Evolutionary conservation across 139 green algal genomes (phyloP), one percentile per base, ranked within the genome.

Genomic region (Deuterostichococcus epilithicus): DNA sequence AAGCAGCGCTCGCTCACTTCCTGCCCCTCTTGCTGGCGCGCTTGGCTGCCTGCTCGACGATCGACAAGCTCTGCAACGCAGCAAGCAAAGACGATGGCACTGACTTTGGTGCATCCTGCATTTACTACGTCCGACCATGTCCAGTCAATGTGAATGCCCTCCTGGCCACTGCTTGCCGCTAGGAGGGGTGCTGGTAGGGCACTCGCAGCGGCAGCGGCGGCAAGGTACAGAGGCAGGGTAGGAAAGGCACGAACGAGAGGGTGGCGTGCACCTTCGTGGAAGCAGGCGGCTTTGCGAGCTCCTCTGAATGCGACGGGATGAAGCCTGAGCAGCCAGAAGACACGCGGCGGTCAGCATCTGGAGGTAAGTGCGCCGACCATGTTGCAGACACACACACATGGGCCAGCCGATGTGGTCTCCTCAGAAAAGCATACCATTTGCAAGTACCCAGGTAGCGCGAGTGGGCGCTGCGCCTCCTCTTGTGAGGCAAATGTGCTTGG

Each of bases 301-400:
- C 83, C 15, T 96, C 91, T 0, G 76, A 81, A 84, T 98, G 83
- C 84, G 94, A 97, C 33, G 78, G 45, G 76, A 98, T 98, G 91
- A 98, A 98, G 60, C 88, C 52, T 63, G 52, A 13, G 20, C 28
- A 52, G 8, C 13, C 42, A 38, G 3, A n/a, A n/a, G n/a, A n/a
- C n/a, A n/a, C n/a, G n/a, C n/a, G n/a, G n/a, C n/a, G n/a, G n/a
- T n/a, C n/a, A n/a, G n/a, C n/a, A n/a, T n/a, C n/a, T n/a, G n/a
- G n/a, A n/a, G n/a, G n/a, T n/a, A n/a, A n/a, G n/a, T n/a, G n/a
- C n/a, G n/a, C n/a, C n/a, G n/a, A n/a, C n/a, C n/a, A n/a, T n/a
- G n/a, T n/a, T n/a, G n/a, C n/a, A n/a, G n/a, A n/a, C n/a, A n/a
- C n/a, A n/a, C n/a, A n/a, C n/a, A n/a, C n/a, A n/a, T n/a, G n/a